Evolutionary conservation across 495 filamentous ascomycete species (phyloP), one percentile per base, ranked within the genome.

Genomic region (Cladorrhinum samala): DNA sequence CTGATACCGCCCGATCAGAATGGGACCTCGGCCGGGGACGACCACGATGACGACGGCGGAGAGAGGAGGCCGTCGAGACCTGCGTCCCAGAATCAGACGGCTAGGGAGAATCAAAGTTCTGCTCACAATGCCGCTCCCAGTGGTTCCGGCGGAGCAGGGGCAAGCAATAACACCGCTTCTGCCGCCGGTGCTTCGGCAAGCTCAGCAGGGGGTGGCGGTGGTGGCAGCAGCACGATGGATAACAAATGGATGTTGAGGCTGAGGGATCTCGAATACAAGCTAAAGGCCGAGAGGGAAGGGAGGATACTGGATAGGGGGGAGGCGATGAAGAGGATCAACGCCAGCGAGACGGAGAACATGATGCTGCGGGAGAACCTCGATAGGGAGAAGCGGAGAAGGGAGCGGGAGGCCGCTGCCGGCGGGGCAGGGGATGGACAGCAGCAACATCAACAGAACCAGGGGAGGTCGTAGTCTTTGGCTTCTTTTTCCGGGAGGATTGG

Each of bases 281-380:
- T 98, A 23, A 95, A 96, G 61, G 83, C 84, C 17, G 93, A 98
- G 68, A 72, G 93, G 9, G 93, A 96, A 65, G 91, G 82, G n/a
- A 74, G 94, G 36, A 64, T 91, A 21, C 67, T 93, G 41, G 93
- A 98, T 71, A 82, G 92, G 18, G 83, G 74, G 23, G 89, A 87
- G 37, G 93, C 93, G 33, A 75, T 87, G 53, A 86, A 88, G 75
- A 76, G 93, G 57, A 76, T 98, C 20, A 87, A 91, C 59, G 88
- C 95, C 64, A 88, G 85, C 24, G 81, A 85, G 65, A 76, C 77
- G 11, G 88, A 93, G 71, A 92, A 90, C 62, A 77, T 83, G 58
- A 81, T 83, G 62, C 72, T 96, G 55, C 77, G 81, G 56, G 77
- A 72, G 49, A 78, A 86, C 69, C 62, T 95, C 36, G 85, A 86